Conservation (phyloP, 257 asterid species). For the Forsythia suspensa region DNA sequence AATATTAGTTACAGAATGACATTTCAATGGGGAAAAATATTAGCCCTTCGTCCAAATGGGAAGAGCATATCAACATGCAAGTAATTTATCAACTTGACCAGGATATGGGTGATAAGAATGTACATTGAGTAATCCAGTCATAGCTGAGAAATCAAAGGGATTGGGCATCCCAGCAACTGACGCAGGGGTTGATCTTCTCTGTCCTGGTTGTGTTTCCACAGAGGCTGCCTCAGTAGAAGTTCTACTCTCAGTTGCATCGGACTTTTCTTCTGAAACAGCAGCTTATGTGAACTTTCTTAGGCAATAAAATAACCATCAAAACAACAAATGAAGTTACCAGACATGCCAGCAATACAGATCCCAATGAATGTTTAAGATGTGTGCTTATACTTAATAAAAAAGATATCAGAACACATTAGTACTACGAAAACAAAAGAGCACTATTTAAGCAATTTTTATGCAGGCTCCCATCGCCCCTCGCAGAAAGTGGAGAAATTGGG, state of each 20-base stretch:
- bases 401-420: background rate
- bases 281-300: background rate
- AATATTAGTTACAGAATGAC: background rate
- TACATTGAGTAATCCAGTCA: slow-evolving; percentile 88
- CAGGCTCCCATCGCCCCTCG: background rate
- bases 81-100: background rate
- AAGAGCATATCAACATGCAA: background rate
- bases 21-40: background rate
- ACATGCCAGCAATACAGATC: background rate
- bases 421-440: background rate
- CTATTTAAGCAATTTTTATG: background rate
- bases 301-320: background rate
- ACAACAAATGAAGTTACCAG: background rate
- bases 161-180: slow-evolving; percentile 15
- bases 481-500: background rate
- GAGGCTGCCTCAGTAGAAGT: slow-evolving; percentile 33
- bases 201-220: slow-evolving; percentile 46
- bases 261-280: slow-evolving; percentile 50
- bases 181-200: background rate
- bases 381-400: background rate
- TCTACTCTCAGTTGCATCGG: slow-evolving; percentile 45
- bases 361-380: background rate
- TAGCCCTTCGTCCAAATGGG: background rate
- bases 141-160: slow-evolving; percentile 23
- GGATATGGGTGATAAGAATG: background rate